Evolutionary conservation across 495 filamentous ascomycete genomes (phyloP).

Genomic region (Daldinia grandis): DNA sequence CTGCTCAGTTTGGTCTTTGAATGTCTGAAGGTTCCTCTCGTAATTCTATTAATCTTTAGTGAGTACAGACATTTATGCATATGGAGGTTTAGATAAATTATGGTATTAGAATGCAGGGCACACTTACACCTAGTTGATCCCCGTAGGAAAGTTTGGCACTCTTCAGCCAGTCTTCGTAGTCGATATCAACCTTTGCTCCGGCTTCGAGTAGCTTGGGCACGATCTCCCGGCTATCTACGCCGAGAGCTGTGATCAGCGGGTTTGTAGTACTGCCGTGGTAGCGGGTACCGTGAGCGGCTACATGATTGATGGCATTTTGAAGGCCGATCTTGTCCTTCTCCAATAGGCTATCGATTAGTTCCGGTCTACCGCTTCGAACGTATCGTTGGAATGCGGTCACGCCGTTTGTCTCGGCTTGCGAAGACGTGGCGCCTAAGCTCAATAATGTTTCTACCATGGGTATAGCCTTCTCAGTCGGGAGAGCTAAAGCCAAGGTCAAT

Average conservation of each 20-base stretch:
- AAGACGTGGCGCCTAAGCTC: conserved; percentile 73
- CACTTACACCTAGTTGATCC: conserved; percentile 36
- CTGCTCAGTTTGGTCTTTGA: conserved; percentile 56
- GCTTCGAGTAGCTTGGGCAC: conserved; percentile 53
- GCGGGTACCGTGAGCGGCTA: conserved; percentile 47
- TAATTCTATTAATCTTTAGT: conserved; percentile 44
- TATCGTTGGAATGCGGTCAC: conserved; percentile 67
- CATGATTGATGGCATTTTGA: conserved; percentile 69
- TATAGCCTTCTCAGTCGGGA: conserved; percentile 66
- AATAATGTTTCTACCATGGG: conserved; percentile 69
- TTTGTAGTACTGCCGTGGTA: conserved; percentile 46
- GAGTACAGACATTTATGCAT: conserved; percentile 31
- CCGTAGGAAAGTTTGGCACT: conserved; percentile 45
- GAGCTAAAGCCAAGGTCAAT: conserved; percentile 65
- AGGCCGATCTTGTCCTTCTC: conserved; percentile 68
- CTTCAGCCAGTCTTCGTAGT: conserved; percentile 58
- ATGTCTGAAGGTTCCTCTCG: conserved; percentile 54
- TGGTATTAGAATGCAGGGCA: background rate
- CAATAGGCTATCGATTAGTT: conserved; percentile 63
- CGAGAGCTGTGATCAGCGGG: conserved; percentile 50
- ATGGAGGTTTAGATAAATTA: background rate
- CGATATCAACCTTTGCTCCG: conserved; percentile 51
- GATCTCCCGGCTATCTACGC: conserved; percentile 44
- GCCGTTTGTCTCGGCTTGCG: conserved; percentile 71
- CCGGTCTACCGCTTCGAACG: conserved; percentile 56